Conservation (phyloP, 148 eudicot species). For the Arctostaphylos glauca region DNA sequence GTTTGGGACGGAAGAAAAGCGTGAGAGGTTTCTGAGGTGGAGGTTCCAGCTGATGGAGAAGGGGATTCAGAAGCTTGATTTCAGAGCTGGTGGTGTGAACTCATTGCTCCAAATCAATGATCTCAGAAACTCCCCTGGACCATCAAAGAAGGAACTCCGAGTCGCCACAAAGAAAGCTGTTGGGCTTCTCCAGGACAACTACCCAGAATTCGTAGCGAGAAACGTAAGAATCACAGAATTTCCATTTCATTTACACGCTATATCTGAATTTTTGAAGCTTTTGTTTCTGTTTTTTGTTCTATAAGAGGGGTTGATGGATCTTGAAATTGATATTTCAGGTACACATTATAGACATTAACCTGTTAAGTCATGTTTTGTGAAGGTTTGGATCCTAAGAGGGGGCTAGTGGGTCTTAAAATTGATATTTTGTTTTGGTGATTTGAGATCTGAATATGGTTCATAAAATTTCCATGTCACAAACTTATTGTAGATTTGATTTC, state of each 20-base stretch:
- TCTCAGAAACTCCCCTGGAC: slow-evolving; percentile 58
- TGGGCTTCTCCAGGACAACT: slow-evolving; percentile 63
- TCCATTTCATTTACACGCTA: not conserved
- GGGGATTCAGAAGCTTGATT: slow-evolving; percentile 52
- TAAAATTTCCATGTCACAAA: not conserved
- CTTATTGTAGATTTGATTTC: not conserved
- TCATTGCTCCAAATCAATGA: slow-evolving; percentile 62
- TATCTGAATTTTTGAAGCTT: not conserved
- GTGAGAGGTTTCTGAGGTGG: slow-evolving; percentile 55
- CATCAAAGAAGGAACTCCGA: slow-evolving; percentile 52
- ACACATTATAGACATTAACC: not conserved
- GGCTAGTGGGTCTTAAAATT: not conserved
- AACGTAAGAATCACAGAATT: slow-evolving; percentile 36
- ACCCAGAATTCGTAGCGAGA: slow-evolving; percentile 70
- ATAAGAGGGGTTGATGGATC: not conserved
- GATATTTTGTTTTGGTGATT: not conserved
- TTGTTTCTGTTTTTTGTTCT: not conserved
- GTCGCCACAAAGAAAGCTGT: slow-evolving; percentile 46
- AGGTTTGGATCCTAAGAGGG: not conserved
- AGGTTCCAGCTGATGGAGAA: slow-evolving; percentile 64
- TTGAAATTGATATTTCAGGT: not conserved
- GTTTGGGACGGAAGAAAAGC: slow-evolving; percentile 47
- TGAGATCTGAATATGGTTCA: not conserved
- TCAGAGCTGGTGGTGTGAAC: slow-evolving; percentile 45
- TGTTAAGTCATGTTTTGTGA: not conserved